phyloP scores from a whole-genome alignment of 2,329 filamentous ascomycete genomes.

The Hymenoscyphus infarciens region DNA sequence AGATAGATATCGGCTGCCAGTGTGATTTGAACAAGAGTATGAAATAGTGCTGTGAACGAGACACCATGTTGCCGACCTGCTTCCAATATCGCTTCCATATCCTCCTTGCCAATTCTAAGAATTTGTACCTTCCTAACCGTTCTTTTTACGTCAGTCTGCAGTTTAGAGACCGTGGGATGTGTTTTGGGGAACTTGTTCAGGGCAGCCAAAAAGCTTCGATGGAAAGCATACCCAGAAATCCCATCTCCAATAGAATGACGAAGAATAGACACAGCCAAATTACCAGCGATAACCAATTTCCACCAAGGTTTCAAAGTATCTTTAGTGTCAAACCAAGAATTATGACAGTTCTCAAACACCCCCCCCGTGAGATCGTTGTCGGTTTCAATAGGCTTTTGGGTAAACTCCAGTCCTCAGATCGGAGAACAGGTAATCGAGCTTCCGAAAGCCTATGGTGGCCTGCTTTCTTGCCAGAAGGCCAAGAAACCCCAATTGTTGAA shows the following conservation, averaged over 20 bases:
- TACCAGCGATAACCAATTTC: constrained; percentile 13
- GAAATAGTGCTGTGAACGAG: constrained; percentile 19
- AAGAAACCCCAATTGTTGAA: neutral
- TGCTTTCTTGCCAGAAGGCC: neutral
- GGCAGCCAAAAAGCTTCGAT: constrained; percentile 17
- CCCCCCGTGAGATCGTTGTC: constrained; percentile 1
- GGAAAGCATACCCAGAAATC: constrained; percentile 19
- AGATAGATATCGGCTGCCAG: constrained; percentile 21
- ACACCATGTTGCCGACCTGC: constrained; percentile 18
- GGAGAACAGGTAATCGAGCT: neutral
- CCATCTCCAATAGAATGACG: constrained; percentile 21
- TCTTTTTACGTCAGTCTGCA: constrained; percentile 10
- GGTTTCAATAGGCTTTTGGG: neutral
- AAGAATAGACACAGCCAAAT: constrained; percentile 13
- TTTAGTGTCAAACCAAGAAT: constrained; percentile 21
- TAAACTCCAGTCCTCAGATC: constrained; percentile 16
- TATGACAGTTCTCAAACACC: constrained; percentile 16
- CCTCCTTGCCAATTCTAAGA: constrained; percentile 13
- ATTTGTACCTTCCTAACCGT: constrained; percentile 11
- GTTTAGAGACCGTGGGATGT: constrained; percentile 14
- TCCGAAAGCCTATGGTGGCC: neutral
- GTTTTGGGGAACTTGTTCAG: constrained; percentile 12
- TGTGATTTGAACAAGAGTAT: constrained; percentile 18
- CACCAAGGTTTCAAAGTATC: constrained; percentile 21
- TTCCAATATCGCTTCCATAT: constrained; percentile 9